Evolutionary conservation across 2,329 filamentous ascomycete genomes (phyloP).

Genomic region (Talaromyces funiculosus): DNA sequence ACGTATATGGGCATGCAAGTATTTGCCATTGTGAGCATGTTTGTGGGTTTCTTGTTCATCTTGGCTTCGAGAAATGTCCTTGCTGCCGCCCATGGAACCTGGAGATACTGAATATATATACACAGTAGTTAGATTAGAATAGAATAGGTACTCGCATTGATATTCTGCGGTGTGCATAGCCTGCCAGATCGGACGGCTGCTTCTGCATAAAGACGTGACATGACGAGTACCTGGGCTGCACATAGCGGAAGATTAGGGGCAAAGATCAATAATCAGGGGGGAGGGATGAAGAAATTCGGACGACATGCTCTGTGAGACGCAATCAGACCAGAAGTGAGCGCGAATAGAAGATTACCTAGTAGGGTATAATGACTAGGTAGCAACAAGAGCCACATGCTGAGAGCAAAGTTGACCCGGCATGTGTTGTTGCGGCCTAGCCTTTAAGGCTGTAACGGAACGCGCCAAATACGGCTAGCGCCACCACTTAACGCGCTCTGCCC

Average conservation of each 20-base stretch:
- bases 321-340: background rate
- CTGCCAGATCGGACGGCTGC: background rate
- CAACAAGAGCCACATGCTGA: too few species aligned
- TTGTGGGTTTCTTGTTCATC: conserved; percentile 8
- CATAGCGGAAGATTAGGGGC: background rate
- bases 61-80: background rate
- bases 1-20: conserved; percentile 24
- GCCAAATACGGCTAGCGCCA: background rate
- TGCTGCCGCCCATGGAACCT: background rate
- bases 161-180: background rate
- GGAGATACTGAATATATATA: background rate
- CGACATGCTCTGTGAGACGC: too few species aligned
- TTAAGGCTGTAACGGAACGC: background rate
- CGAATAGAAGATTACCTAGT: background rate
- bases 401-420: too few species aligned
- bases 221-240: background rate
- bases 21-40: conserved; percentile 16
- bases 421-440: background rate
- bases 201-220: background rate
- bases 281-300: background rate
- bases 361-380: too few species aligned
- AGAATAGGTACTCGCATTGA: background rate
- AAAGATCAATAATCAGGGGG: background rate
- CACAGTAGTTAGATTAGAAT: background rate
- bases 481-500: conserved; percentile 2